A percentile compares a stretch with the other conserved stretches of the same genome.
phyloP scores from a whole-genome alignment of 306 rosid genomes.

The Cucurbita moschata region DNA sequence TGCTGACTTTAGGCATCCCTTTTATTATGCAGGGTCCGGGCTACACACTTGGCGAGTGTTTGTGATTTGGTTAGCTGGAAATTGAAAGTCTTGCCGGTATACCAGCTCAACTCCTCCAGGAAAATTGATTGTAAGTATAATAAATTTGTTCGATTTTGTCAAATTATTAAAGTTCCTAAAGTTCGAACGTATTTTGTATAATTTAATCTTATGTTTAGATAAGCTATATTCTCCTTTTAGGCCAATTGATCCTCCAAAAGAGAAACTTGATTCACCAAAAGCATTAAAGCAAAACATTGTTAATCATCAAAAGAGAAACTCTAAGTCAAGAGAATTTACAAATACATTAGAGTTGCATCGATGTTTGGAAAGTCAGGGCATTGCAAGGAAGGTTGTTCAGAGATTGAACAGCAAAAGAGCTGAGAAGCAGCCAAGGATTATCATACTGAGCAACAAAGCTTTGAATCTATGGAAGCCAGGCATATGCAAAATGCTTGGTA shows the following conservation, averaged over 20 bases:
- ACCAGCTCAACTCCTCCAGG: not conserved
- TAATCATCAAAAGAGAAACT: not conserved
- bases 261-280: not conserved
- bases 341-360: not conserved
- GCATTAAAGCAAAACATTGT: not conserved
- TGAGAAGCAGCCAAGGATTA: not conserved
- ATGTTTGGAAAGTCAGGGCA: not conserved
- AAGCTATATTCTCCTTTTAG: not conserved
- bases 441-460: conserved; percentile 68
- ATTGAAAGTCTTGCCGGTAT: not conserved
- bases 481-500: conserved; percentile 89
- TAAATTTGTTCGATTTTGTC: not conserved
- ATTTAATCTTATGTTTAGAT: no score
- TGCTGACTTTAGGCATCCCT: not conserved
- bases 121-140: not conserved
- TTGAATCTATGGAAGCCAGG: conserved; percentile 78
- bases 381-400: conserved; percentile 26
- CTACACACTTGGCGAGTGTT: not conserved
- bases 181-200: no score
- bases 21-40: not conserved
- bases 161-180: no score
- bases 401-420: conserved; percentile 30
- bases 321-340: not conserved
- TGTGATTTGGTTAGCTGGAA: not conserved
- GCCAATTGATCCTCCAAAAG: not conserved